Percentiles rank a stretch among this genome's conserved stretches.
Evolutionary conservation across 2,329 filamentous ascomycete species (phyloP).

Genomic region (Aspergillus latus): DNA sequence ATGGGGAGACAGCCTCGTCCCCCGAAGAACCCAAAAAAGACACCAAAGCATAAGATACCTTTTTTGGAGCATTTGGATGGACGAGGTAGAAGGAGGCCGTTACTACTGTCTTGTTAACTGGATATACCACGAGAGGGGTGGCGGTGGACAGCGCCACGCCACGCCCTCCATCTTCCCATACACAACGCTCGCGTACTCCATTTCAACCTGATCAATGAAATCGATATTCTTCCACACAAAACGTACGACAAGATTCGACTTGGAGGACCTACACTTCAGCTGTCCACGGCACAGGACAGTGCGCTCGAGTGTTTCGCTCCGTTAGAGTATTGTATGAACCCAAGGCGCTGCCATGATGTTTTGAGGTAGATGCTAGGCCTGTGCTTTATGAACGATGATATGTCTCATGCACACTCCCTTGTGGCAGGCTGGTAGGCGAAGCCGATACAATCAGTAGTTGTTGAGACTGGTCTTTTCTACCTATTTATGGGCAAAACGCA

Average conservation of each 20-base stretch:
- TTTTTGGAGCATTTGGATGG: slow-evolving; percentile 8
- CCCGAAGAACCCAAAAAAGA: neutral
- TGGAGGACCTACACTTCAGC: neutral
- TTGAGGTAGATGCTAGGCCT: slow-evolving; percentile 17
- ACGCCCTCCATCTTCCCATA: slow-evolving; percentile 8
- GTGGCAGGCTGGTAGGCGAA: slow-evolving; percentile 13
- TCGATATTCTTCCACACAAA: neutral
- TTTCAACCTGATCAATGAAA: slow-evolving; percentile 10
- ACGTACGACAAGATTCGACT: slow-evolving; percentile 4
- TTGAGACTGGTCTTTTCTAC: neutral
- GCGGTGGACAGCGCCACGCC: slow-evolving; percentile 2
- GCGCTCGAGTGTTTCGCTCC: slow-evolving; percentile 8
- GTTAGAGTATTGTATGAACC: slow-evolving; percentile 18
- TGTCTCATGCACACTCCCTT: slow-evolving; percentile 17
- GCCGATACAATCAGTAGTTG: neutral
- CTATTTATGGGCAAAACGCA: neutral
- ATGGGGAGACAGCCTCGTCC: slow-evolving; percentile 32
- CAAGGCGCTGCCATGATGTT: slow-evolving; percentile 10
- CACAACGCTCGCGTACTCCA: slow-evolving; percentile 7
- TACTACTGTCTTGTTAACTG: slow-evolving; percentile 19
- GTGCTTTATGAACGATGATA: slow-evolving; percentile 10
- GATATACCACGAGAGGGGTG: slow-evolving; percentile 19
- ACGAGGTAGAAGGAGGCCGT: slow-evolving; percentile 16
- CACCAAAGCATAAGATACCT: neutral
- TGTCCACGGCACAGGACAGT: neutral